Base-by-base conservation (phyloP, 768 basidiomycete species). In the Symmetrospora coprosmae region DNA sequence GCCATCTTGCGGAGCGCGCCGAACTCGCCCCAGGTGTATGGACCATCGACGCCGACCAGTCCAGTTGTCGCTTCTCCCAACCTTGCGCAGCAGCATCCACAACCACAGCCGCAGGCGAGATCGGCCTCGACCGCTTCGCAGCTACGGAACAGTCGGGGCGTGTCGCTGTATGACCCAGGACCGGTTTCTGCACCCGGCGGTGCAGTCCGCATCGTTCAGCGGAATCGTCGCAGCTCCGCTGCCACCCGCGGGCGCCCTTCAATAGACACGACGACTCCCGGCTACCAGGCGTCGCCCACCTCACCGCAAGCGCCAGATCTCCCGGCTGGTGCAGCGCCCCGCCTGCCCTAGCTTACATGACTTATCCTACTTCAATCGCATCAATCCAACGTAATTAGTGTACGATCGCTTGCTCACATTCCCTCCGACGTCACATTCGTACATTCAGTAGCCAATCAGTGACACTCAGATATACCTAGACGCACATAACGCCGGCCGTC, bases 1-100 rank as follows among this genome's bases (percentile, higher is more conserved):
- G 58, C 61, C 1, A 64, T 68, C 27, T 53, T 67, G 4, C 0
- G n/a, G 13, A 43, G 55, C 52, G 28, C 61, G 60, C 21, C 64
- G 50, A 2, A n/a, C n/a, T n/a, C n/a, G n/a, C n/a, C n/a, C n/a
- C n/a, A n/a, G n/a, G n/a, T n/a, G n/a, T n/a, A n/a, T n/a, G n/a
- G n/a, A n/a, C n/a, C n/a, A n/a, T n/a, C n/a, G n/a, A n/a, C n/a
- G n/a, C n/a, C n/a, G n/a, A n/a, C n/a, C n/a, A n/a, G n/a, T n/a
- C n/a, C n/a, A n/a, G n/a, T n/a, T n/a, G n/a, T n/a, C n/a, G n/a
- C n/a, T n/a, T n/a, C n/a, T n/a, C n/a, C n/a, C n/a, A n/a, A n/a
- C n/a, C n/a, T n/a, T n/a, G n/a, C n/a, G 37, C 37, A 39, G 37
- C 37, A 39, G 37, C 37, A 39, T 39, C 19, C n/a, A 39, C 37